Evolutionary conservation across 495 filamentous ascomycete species (phyloP), one percentile per base, ranked within the genome.

Genomic region (Aspergillus nanangensis): DNA sequence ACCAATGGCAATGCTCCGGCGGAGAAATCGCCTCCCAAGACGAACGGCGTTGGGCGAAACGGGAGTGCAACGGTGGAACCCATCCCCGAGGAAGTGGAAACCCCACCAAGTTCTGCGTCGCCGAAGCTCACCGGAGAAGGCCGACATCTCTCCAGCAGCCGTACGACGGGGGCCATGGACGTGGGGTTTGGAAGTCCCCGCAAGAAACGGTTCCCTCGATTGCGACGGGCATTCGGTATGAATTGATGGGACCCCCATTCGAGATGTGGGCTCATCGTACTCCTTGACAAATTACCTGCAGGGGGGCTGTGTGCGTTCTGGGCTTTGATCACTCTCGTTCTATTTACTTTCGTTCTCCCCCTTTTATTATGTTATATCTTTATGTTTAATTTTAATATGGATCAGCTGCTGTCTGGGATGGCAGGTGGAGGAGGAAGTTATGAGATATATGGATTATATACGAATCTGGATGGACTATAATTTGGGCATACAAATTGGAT

Each of bases 191-290:
- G 55, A 23, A 54, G 66, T 8, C 66, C 64, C 27, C 72, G 72
- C 42, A 77, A 77, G 59, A 79, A 72, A 51, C 70, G 72, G 42
- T 77, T 79, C 42, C 66, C 65, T 1, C 57, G 65, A 42, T 56
- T 79, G 41, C 61, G 71, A 18, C 75, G 71, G 47, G 74, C 72
- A 21, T 71, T 79, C 38, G 67, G 73, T 8, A 51, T 77, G 43
- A 61, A 29, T 29, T 29, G 25, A 29, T 11, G 25, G 7, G 25
- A 11, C n/a, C n/a, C n/a, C n/a, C n/a, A n/a, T n/a, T n/a, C n/a
- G n/a, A n/a, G n/a, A n/a, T n/a, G n/a, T n/a, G n/a, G n/a, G n/a
- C n/a, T n/a, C n/a, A n/a, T n/a, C n/a, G n/a, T n/a, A n/a, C n/a
- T n/a, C n/a, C n/a, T 29, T 11, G 25, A 29, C 11, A 5, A 11